Evolutionary conservation across 805 yeast genomes (phyloP), one percentile per base, ranked within the genome.

Genomic region (Hanseniaspora vineae): DNA sequence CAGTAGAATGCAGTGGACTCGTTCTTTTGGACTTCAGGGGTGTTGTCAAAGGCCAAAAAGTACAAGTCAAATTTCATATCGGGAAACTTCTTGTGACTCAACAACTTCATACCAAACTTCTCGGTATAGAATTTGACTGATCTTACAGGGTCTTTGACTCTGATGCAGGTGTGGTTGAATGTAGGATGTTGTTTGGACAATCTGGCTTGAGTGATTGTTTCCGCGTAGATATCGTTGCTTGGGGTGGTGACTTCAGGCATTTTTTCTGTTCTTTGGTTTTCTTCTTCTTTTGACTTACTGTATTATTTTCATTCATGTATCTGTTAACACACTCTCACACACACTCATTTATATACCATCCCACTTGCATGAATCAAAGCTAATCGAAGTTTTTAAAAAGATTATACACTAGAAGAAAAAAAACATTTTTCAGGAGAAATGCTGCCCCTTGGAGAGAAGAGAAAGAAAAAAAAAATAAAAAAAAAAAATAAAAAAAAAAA

Each of bases 141-240:
- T 17, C 68, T 73, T 58, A 76, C 71, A 33, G 96, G 90, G 60
- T 90, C 87, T 58, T 86, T 80, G 56, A 90, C 78, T 53, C 96
- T 79, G 47, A 90, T 66, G 67, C 88, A 78, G 6, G 88, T 79
- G 60, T 81, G 87, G 68, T 84, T 85, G 39, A 73, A 48, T 37
- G 58, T 64, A 23, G 67, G n/a, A n/a, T 39, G n/a, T 20, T 52
- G 52, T 40, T 12, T 15, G 4, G 19, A n/a, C 23, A n/a, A 14
- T 12, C 18, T 35, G 11, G 19, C 42, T 37, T 37, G 39, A 18
- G 20, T 42, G 14, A 35, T 44, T 15, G 23, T 42, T 14, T 18
- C 29, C 29, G 35, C 14, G 2, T 31, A 18, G 3, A 35, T 23
- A 23, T 19, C 29, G 11, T 39, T 31, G 37, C 35, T 42, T 8